Evolutionary conservation across 306 rosid genomes (phyloP).

Genomic region (Vigna radiata): DNA sequence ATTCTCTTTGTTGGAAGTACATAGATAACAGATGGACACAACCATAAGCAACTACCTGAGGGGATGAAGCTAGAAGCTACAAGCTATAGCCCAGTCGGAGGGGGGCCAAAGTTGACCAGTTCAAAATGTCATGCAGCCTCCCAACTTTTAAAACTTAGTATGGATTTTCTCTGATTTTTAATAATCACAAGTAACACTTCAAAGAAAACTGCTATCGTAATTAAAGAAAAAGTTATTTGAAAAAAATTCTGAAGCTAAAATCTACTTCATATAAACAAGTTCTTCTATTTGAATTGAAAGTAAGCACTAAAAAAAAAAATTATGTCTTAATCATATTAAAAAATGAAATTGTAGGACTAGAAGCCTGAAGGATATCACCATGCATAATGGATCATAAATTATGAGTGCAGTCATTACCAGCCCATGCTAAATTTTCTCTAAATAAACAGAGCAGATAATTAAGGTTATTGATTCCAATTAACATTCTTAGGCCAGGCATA

Average conservation of each 20-base stretch:
- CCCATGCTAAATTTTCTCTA: constrained; percentile 3
- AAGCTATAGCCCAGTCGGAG: neutral
- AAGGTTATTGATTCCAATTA: neutral
- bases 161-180: neutral
- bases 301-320: constrained; percentile 5
- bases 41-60: neutral
- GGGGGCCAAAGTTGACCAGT: neutral
- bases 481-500: constrained; percentile 15
- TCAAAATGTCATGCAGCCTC: neutral
- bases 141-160: neutral
- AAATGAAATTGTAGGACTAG: neutral
- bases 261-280: neutral
- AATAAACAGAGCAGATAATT: neutral
- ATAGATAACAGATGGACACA: neutral
- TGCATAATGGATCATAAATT: neutral
- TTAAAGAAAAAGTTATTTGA: neutral
- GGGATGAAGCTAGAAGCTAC: constrained; percentile 25
- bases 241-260: neutral
- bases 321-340: neutral
- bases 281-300: neutral
- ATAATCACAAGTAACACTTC: neutral
- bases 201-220: constrained; percentile 14
- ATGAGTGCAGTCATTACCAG: constrained; percentile 14
- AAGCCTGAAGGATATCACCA: neutral
- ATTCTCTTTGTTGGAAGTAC: neutral